Conservation (phyloP, 805 yeast genomes). For the Metschnikowia cubensis region DNA sequence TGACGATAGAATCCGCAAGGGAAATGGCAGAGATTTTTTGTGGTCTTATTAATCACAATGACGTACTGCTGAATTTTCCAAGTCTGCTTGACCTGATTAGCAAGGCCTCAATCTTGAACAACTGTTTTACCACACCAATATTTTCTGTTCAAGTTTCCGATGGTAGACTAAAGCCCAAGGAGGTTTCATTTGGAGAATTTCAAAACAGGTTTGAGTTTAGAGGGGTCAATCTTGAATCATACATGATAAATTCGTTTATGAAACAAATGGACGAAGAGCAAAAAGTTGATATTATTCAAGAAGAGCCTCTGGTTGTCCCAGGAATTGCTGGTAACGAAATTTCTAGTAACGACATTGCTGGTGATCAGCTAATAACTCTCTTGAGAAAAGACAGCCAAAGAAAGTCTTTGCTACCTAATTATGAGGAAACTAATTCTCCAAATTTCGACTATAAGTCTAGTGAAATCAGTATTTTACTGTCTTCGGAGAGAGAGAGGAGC, state of each 20-base stretch:
- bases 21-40: background rate
- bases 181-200: background rate
- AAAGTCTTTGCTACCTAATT: slow-evolving; percentile 1
- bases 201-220: background rate
- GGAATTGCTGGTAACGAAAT: background rate
- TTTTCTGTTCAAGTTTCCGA: slow-evolving; percentile 10
- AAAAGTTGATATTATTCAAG: background rate
- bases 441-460: slow-evolving; percentile 12
- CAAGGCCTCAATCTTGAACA: background rate
- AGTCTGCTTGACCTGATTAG: background rate
- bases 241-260: background rate
- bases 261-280: background rate
- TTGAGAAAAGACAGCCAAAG: background rate
- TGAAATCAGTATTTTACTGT: slow-evolving; percentile 10
- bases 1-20: background rate
- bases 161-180: slow-evolving; percentile 21
- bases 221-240: background rate
- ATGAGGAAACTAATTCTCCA: background rate
- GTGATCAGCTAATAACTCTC: slow-evolving; percentile 1
- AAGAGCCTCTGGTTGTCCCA: background rate
- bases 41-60: background rate
- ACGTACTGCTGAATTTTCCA: background rate
- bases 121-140: background rate
- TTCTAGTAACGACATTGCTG: background rate
- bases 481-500: slow-evolving; percentile 18